Conservation (phyloP, 2,329 filamentous ascomycete genomes). For the Furcasterigmium sp. region DNA sequence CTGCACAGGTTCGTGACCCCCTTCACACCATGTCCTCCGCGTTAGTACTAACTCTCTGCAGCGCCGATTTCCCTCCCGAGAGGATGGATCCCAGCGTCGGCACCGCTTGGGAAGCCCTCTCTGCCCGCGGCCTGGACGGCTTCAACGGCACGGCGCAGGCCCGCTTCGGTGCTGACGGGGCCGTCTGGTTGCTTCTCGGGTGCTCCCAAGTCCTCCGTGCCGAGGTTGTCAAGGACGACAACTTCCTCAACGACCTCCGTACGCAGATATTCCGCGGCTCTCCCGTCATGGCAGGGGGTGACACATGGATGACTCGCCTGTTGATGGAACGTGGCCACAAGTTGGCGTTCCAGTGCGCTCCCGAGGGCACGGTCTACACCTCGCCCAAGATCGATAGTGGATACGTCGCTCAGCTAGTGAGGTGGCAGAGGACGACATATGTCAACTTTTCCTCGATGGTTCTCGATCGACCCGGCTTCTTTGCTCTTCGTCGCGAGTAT, state of each 20-base stretch:
- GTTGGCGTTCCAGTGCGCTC: slow-evolving; percentile 17
- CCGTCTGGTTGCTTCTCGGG: slow-evolving; percentile 20
- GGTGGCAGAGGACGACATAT: slow-evolving; percentile 17
- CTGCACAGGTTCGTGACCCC: slow-evolving; percentile 10
- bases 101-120: slow-evolving; percentile 20
- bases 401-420: slow-evolving; percentile 16
- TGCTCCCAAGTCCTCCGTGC: slow-evolving; percentile 20
- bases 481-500: slow-evolving; percentile 4
- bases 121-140: slow-evolving; percentile 16
- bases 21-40: no score
- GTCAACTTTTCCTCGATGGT: slow-evolving; percentile 2
- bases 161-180: slow-evolving; percentile 15
- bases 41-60: not conserved
- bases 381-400: slow-evolving; percentile 11
- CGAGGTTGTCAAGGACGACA: slow-evolving; percentile 14
- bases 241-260: slow-evolving; percentile 16
- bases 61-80: slow-evolving; percentile 13
- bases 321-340: slow-evolving; percentile 18
- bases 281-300: slow-evolving; percentile 18
- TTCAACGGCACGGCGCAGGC: slow-evolving; percentile 12
- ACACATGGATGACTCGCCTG: slow-evolving; percentile 21
- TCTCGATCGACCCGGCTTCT: slow-evolving; percentile 5
- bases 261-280: slow-evolving; percentile 16
- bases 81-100: slow-evolving; percentile 14
- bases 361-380: slow-evolving; percentile 17